Evolutionary conservation across 495 filamentous ascomycete species (phyloP), one percentile per base, ranked within the genome.

Genomic region (Lasiosphaeriaceae sp.): DNA sequence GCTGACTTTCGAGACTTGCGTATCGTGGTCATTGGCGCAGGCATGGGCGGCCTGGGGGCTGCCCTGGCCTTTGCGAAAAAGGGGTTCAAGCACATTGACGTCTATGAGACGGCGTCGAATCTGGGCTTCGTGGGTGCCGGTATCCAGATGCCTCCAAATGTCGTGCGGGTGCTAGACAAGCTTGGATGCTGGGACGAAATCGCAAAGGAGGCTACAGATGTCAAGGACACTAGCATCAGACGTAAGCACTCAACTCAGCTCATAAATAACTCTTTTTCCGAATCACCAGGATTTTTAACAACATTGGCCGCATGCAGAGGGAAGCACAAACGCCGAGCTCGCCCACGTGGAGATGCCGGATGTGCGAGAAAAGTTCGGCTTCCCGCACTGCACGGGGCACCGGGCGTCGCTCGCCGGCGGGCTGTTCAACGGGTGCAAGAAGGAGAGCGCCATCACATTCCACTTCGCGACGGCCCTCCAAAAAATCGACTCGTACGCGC

Each of bases 51-150:
- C 29, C 73, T 92, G 35, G 84, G 87, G 43, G 80, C 71, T 47
- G 88, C 89, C 45, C 79, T 92, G 21, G 85, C 87, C 23, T 79
- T 91, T 37, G 87, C 88, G 6, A 84, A 86, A 68, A 80, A 83
- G 67, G 89, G 87, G 14, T 90, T 90, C 71, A 83, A 80, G 61
- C 66, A 86, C 44, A 85, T 92, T 66, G 77, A 86, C 50, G 83
- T 92, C 44, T 92, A 83, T 62, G 88, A 92, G 66, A 80, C 75
- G 24, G 87, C 89, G 1, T 82, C 85, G 17, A 85, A 87, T 54
- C 74, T 92, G 2, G 89, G 89, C 26, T 92, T 92, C 55, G 87
- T 92, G 11, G 90, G 90, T 48, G 89, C 88, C 7, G 89, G 89
- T 24, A 90, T 93, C 62, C 88, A 93, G 68, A 77, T 93, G 43